Evolutionary conservation across 192 early-diverging fungal species (phyloP), one percentile per base, ranked within the genome.

Genomic region (Podila horticola): DNA sequence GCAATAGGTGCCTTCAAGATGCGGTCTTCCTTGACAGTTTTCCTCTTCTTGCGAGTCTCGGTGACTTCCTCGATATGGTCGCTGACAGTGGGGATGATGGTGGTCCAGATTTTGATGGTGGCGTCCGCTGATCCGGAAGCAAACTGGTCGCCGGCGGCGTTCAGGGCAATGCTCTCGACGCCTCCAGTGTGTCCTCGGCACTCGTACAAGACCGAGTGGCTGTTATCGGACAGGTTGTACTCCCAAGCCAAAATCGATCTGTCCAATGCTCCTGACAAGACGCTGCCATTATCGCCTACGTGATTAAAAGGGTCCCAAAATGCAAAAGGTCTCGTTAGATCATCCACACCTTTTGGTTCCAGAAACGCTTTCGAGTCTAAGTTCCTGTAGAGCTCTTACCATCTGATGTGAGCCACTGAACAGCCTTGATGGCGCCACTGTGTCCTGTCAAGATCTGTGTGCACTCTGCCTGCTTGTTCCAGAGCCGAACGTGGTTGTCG

Each of bases 401-500:
- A 72, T 86, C 71, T 4, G 86, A 76, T 51, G 84, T 75, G 28
- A 92, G 84, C 87, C 90, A 93, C 20, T 90, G 89, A 62, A 95
- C 93, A 64, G 89, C 79, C 82, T 97, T 97, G 57, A 96, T 89
- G 19, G 94, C 83, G 31, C 89, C 90, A 26, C 74, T 87, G 72
- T 96, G 96, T 1, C 87, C 93, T 26, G 84, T 74, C 74, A 94
- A 84, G 52, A 90, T 90, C 52, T 84, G 74, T 57, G 87, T 84
- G 72, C 90, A 91, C 84, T 93, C 89, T 74, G 90, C 90, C 41
- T 91, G 91, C 64, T 86, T 84, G 69, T 93, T 93, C 95, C 95
- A 97, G 64, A 98, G 77, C 24, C 96, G 89, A 49, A 94, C 92
- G 36, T 89, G 83, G 61, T 91, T 91, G 82, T 98, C 97, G 75